Base-by-base conservation (phyloP, 306 rosid species). In the Castanea sativa region DNA sequence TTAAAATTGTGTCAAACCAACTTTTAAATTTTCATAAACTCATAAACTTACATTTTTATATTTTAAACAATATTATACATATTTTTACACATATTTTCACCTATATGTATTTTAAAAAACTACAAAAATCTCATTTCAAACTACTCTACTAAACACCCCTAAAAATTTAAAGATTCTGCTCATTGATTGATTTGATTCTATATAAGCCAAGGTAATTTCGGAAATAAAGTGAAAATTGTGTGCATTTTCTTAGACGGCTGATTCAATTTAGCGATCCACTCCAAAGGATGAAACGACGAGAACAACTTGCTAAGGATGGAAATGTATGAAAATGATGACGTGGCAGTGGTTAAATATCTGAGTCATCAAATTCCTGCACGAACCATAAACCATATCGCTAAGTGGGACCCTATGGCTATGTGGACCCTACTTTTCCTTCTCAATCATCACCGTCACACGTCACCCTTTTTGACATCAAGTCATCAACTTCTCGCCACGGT, bases 391-490 rank as follows among this genome's bases (percentile, higher is more conserved):
- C 29, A 41, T 41, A 19, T 41, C 73, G 19, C 12, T 38, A 69
- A 43, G 2, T 69, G 74, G 74, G 74, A n/a, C 74, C 74, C 57
- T n/a, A 16, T 15, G 21, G 15, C 5, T 10, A 19, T n/a, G 52
- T 61, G 27, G 51, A 67, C 71, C 45, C 41, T 10, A 32, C 45
- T 23, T 11, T 23, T 27, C 30, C 16, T 21, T 25, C 64, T 25
- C 5, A 58, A 9, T 21, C 64, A 58, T 58, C 64, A 27, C 16
- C 16, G 11, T 10, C 3, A 10, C 52, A 69, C n/a, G n/a, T n/a
- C n/a, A 69, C 45, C 74, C 19, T 9, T 63, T 71, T 57, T 73
- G 85, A 58, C 78, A 82, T 55, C 29, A 73, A 3, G 72, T 81
- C 67, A 55, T 73, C 82, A 75, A 8, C 1, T 75, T 78, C 35